Evolutionary conservation across 1,284 basidiomycete genomes (phyloP), one percentile per base, ranked within the genome.

Genomic region (Cutaneotrichosporon daszewskae): DNA sequence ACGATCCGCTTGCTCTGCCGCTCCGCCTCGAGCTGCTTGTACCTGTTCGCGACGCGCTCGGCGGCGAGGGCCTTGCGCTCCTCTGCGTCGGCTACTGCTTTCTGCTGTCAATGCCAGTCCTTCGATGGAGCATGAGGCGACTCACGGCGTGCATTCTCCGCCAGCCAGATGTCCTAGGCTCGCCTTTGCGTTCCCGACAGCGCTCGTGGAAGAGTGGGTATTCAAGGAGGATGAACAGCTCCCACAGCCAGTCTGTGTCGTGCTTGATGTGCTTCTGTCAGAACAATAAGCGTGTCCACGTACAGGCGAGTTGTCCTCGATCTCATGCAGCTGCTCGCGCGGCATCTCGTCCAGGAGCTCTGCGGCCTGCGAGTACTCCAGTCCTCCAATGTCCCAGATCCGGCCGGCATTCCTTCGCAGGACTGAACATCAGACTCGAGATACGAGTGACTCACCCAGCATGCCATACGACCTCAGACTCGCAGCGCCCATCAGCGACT

Each of bases 231-330:
- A 67, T 23, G 37, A 59, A 64, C 3, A 43, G 38, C 47, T 69
- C 66, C 59, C 61, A 69, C 20, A 69, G 42, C 66, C 65, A 67
- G 35, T 69, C 66, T 3, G 65, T 65, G 33, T 69, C 64, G 16
- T 63, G 55, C 35, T 55, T 51, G 38, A 69, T 54, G 29, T 64
- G 60, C 66, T 69, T 44, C 0, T 11, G 24, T 11, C 17, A 12
- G 9, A 13, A 9, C 18, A 7, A 31, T 27, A 11, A 24, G 10
- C 27, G n/a, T 3, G 7, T 35, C 4, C 12, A 27, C 3, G n/a
- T 9, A 8, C 17, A 23, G 11, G 6, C 20, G 14, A 2, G 16
- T 53, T 57, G 6, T 40, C 33, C 37, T 68, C 65, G 3, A 68
- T 51, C 40, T 63, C 65, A 1, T 27, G 32, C 5, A 69, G 49